Base-by-base conservation (phyloP, 164 flowering plant species). In the Chimonanthus salicifolius region DNA sequence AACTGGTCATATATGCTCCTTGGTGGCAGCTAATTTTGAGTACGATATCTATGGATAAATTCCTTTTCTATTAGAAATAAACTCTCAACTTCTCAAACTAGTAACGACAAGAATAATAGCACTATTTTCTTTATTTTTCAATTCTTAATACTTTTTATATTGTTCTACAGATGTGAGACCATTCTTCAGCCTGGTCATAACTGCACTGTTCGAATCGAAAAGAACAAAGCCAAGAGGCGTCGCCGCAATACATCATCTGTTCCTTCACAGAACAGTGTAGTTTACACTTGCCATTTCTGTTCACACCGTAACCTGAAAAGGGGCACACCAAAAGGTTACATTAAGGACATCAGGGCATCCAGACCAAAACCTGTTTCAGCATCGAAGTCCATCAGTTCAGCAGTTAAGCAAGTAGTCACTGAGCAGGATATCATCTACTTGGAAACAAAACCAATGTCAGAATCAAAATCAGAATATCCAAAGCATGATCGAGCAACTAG, bases 231-330 rank as follows among this genome's bases (percentile, higher is more conserved):
- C 64, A 89, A 83, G 78, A 51, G 8, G 68, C 67, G 76, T 46
- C 75, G 68, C n/a, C 74, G 62, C 58, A 83, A 82, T 77, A 85
- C 82, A 69, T 49, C 71, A 6, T 71, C 44, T 49, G 49, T 15
- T 60, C 49, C 81, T 4, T 58, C 83, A 2, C 80, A 87, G 79
- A 94, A 92, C 80, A 83, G 74, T 76, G 87, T 88, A 63, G 88
- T 87, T 64, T 92, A 87, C 74, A 84, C 75, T 7, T 94, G 98
- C 82, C 82, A 88, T 69, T 87, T 87, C 71, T 94, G 97, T 83
- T 87, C 86, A 7, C 85, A 88, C 76, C 11, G 76, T 47, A 92
- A 88, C 81, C 47, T 84, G 71, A 87, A 80, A 77, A 84, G 88
- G 82, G 97, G 98, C 71, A 89, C 92, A 20, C 87, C 88, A 33